Base-by-base conservation (phyloP, 2,329 filamentous ascomycete genomes). In the Fusarium nematophilum region DNA sequence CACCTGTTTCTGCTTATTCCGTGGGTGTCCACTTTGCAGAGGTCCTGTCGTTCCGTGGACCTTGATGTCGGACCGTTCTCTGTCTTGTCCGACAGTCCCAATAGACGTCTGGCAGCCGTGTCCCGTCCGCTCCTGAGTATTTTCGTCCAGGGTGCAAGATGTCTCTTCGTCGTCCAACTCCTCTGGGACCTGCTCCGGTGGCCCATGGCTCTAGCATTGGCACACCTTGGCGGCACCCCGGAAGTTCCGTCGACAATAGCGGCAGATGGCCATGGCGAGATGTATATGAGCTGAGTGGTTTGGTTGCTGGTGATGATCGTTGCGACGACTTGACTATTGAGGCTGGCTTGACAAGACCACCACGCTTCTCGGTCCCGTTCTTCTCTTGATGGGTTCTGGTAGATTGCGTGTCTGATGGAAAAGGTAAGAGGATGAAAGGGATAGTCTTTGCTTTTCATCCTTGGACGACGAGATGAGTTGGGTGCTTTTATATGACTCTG, bases 211-310 rank as follows among this genome's bases (percentile, higher is more conserved):
- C 48, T 36, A 52, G 25, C 48, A 52, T n/a, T 44, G 29, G 33
- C 48, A 52, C 30, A 44, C 33, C 15, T 37, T 44, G 23, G 31
- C 39, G 11, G 39, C 38, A n/a, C 48, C 48, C 8, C 17, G 23
- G 17, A 44, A 43, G 30, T 52, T 52, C 17, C 38, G 39, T 9
- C 31, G n/a, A 9, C 38, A 43, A 23, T 23, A 11, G 25, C 14
- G 21, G 15, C 48, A 52, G 9, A 10, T 31, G 9, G 48, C 25
- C 48, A 52, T 52, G 6, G 21, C 31, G 29, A 25, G n/a, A n/a
- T n/a, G n/a, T n/a, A n/a, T n/a, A n/a, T n/a, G n/a, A n/a, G n/a
- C n/a, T n/a, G n/a, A n/a, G n/a, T n/a, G n/a, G 21, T 26, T 40
- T 9, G 23, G 13, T 17, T 38, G 23, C 4, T 4, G 13, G 10